Evolutionary conservation across 2,329 filamentous ascomycete genomes (phyloP), one percentile per base, ranked within the genome.

Genomic region (Ascochyta fabae): DNA sequence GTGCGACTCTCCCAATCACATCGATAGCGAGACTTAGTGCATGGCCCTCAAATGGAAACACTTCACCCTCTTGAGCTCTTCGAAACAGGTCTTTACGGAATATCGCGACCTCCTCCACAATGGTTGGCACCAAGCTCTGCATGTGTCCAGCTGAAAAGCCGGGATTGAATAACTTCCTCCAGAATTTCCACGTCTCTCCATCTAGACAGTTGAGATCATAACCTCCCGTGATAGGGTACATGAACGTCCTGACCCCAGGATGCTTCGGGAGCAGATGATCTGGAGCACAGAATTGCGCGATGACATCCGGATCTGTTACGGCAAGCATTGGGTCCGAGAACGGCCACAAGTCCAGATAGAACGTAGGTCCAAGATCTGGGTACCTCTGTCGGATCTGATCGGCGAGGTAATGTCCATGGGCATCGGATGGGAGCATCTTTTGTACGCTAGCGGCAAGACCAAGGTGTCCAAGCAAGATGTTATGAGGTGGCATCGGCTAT

Each of bases 121-220:
- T 64, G 1, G 41, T 38, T 15, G 60, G 59, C 8, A 56, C 50
- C 12, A 59, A 75, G 73, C n/a, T 74, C 76, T 0, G 65, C 80
- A 1, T 81, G 77, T 0, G 81, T 77, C 58, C 78, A 80, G 34
- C 84, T 58, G 40, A 34, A n/a, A 59, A 58, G 6, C 63, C 61
- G 26, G 61, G 60, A 41, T 60, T 65, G 44, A 68, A 67, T 4
- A 66, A 48, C 10, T 34, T 39, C 19, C 65, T 35, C 61, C 62
- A 66, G 4, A 81, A 75, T 40, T 61, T 62, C 64, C 64, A 68
- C 22, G 57, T 55, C 6, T 56, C 27, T 6, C 48, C 53, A 31
- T 56, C 34, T 36, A 36, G 34, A 19, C 15, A 19, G 15, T 36
- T 48, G 8, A 54, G 23, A n/a, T 54, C 51, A 22, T 29, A 48